Conservation (phyloP, 2,329 filamentous ascomycete species). For the Clonostachys rosea region DNA sequence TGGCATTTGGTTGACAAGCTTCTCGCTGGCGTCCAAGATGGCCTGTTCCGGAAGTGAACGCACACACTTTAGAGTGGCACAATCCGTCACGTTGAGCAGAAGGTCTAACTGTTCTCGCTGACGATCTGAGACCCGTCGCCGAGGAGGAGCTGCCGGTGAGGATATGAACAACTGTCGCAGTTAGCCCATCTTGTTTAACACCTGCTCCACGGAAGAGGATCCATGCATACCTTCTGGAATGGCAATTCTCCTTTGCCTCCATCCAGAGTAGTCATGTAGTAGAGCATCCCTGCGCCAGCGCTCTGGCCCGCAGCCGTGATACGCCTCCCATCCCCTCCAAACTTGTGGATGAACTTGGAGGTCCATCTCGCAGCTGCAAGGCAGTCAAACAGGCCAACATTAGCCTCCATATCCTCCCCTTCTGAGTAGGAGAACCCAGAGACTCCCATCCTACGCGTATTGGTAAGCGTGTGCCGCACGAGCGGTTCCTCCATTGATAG, state of each 20-base stretch:
- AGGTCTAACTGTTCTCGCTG: constrained; percentile 5
- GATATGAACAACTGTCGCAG: constrained; percentile 1
- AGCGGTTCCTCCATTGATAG: too few species aligned
- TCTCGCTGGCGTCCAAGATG: constrained; percentile 4
- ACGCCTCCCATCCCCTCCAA: constrained; percentile 17
- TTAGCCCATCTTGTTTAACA: too few species aligned
- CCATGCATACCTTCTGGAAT: constrained; percentile 20
- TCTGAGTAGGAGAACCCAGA: constrained; percentile 7
- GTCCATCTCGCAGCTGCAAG: constrained; percentile 22
- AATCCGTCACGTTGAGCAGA: constrained; percentile 5
- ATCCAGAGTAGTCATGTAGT: constrained; percentile 46
- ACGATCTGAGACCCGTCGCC: constrained; percentile 4
- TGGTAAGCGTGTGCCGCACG: not conserved
- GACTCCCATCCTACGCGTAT: constrained; percentile 5
- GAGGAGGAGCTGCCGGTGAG: constrained; percentile 5
- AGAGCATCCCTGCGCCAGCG: constrained; percentile 36
- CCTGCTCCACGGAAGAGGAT: too few species aligned
- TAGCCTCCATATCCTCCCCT: constrained; percentile 10
- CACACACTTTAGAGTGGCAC: constrained; percentile 4
- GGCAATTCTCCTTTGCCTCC: constrained; percentile 26
- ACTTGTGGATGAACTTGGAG: constrained; percentile 18
- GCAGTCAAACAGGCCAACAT: constrained; percentile 19
- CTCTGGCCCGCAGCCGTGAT: constrained; percentile 25
- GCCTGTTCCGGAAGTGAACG: constrained; percentile 4
- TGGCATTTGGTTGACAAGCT: constrained; percentile 8